A percentile compares a stretch with the other conserved stretches of the same genome.
Conservation (phyloP, 1,284 basidiomycete species). For the Sphaerobolus stellatus region DNA sequence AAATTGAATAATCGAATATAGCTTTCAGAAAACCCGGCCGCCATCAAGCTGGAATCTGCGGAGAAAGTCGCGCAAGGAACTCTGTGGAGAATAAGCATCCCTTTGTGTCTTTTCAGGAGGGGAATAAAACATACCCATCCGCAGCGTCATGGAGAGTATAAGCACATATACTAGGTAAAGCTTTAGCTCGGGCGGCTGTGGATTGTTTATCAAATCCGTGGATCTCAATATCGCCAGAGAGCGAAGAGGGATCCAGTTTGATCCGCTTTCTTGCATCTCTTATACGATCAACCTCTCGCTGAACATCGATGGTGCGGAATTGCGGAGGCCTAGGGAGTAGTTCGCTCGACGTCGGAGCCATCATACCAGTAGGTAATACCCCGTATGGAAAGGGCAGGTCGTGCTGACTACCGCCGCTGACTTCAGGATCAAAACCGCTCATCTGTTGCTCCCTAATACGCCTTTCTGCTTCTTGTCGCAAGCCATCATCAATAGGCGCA, state of each 20-base stretch:
- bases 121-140: constrained; percentile 67
- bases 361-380: constrained; percentile 48
- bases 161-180: constrained; percentile 86
- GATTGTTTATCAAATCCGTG: constrained; percentile 51
- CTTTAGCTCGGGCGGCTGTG: constrained; percentile 53
- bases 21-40: constrained; percentile 94
- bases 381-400: constrained; percentile 58
- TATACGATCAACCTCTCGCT: constrained; percentile 88
- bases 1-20: constrained; percentile 95
- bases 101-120: background rate
- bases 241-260: constrained; percentile 72
- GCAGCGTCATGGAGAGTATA: constrained; percentile 91
- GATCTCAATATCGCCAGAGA: constrained; percentile 51
- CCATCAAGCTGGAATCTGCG: constrained; percentile 90
- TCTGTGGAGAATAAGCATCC: constrained; percentile 39
- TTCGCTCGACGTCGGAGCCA: constrained; percentile 69
- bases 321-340: constrained; percentile 75
- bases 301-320: constrained; percentile 87
- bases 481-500: constrained; percentile 72
- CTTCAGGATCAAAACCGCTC: constrained; percentile 45
- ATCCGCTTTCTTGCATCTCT: constrained; percentile 90
- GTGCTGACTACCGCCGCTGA: constrained; percentile 52
- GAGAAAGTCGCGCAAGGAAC: constrained; percentile 89
- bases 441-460: constrained; percentile 69
- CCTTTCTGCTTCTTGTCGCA: constrained; percentile 77